Evolutionary conservation across 371 early-diverging fungal genomes (phyloP).

Genomic region (Rhizopus delemar): DNA sequence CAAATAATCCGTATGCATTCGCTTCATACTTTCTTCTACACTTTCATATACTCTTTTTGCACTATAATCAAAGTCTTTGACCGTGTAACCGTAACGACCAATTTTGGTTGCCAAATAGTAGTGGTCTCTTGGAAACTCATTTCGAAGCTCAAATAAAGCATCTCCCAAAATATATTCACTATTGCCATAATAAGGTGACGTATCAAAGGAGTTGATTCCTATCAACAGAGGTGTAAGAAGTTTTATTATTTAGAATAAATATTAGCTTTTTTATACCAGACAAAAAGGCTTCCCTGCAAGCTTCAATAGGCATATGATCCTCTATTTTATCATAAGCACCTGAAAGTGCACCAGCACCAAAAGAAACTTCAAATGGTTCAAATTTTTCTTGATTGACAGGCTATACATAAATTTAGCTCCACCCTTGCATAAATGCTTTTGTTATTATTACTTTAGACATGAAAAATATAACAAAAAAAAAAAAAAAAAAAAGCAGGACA

Average conservation of each 20-base stretch:
- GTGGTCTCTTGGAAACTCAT: conserved; percentile 61
- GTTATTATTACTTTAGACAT: conserved; percentile 3
- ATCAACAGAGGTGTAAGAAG: background rate
- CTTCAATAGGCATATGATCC: conserved; percentile 50
- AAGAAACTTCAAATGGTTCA: conserved; percentile 48
- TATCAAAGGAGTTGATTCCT: conserved; percentile 77
- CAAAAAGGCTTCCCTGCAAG: conserved; percentile 53
- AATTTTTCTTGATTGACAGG: conserved; percentile 43
- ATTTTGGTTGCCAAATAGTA: conserved; percentile 76
- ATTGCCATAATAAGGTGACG: conserved; percentile 77
- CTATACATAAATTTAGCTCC: conserved; percentile 2
- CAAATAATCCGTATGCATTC: conserved; percentile 71
- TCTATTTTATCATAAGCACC: conserved; percentile 57
- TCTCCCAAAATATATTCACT: conserved; percentile 74
- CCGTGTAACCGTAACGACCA: conserved; percentile 73
- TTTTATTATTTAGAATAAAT: conserved; percentile 1
- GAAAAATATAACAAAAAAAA: too few species aligned
- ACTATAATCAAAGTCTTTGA: conserved; percentile 72
- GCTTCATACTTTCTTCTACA: conserved; percentile 63
- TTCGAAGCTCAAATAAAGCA: conserved; percentile 51
- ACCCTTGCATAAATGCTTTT: background rate
- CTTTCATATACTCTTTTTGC: conserved; percentile 53
- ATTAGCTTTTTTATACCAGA: conserved; percentile 26
- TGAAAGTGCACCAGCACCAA: conserved; percentile 60
- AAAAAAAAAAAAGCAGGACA: too few species aligned